Evolutionary conservation across 2,329 filamentous ascomycete genomes (phyloP), one percentile per base, ranked within the genome.

Genomic region (Cadophora sp.): DNA sequence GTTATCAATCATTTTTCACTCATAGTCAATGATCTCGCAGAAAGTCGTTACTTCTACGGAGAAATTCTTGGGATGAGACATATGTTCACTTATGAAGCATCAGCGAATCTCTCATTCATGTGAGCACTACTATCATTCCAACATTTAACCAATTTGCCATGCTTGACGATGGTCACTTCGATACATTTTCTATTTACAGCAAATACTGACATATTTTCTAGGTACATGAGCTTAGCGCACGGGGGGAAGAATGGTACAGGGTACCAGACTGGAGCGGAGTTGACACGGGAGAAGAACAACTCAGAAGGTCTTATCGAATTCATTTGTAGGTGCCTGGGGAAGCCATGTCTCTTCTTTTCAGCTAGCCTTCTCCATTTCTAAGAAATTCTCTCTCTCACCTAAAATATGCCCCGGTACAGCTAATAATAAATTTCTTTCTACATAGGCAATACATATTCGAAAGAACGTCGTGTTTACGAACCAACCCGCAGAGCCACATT

Each of bases 61-160:
- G 43, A 45, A 45, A 45, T 20, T 45, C 43, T 45, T 20, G 43
- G 43, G 43, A 45, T 45, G 43, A 45, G 43, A 45, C 43, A 45
- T 45, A 45, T 45, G 43, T 45, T 45, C 43, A 45, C 43, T 18
- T 45, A 18, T 20, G 43, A 45, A 45, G 43, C 43, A 7, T 45
- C 43, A 45, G 43, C 43, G n/a, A 18, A 45, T 45, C n/a, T 45
- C 16, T 18, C 43, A 20, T 45, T 45, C 16, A 45, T 45, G 43
- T 45, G 14, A 45, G 43, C 1, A 45, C 16, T 8, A 13, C 7
- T 11, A 39, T 13, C 36, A 30, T 30, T 30, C 6, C 27, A 30
- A 30, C 27, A 30, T 30, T 30, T 30, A 30, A 30, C 3, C 6
- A 30, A 30, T 30, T 30, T 30, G 27, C 27, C 27, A 6, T 30